phyloP scores from a whole-genome alignment of 1,284 basidiomycete species.

The Moesziomyces antarcticus region DNA sequence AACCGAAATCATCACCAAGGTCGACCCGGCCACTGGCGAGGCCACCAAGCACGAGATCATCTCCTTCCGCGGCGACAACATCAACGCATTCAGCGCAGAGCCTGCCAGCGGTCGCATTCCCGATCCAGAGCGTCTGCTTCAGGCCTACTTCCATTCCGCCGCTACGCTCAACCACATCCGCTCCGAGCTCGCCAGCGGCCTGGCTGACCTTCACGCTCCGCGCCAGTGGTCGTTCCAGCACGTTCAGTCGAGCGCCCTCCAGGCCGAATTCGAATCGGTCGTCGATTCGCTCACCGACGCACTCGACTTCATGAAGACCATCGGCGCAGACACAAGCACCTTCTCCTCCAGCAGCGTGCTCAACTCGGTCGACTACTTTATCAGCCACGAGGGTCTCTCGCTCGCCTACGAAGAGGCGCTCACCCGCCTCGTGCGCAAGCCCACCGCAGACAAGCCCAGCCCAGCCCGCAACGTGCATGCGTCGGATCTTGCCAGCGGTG shows the following conservation, averaged over 20 bases:
- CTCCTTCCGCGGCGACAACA: slow-evolving; percentile 94
- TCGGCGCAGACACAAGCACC: slow-evolving; percentile 73
- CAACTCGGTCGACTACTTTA: slow-evolving; percentile 93
- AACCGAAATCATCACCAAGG: slow-evolving; percentile 74
- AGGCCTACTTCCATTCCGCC: slow-evolving; percentile 93
- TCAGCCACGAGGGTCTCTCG: slow-evolving; percentile 93
- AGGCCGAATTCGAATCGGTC: slow-evolving; percentile 84
- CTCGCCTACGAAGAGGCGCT: slow-evolving; percentile 92
- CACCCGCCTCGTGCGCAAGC: slow-evolving; percentile 73
- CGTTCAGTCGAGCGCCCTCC: slow-evolving; percentile 82
- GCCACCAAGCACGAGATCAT: slow-evolving; percentile 68
- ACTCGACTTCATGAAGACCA: slow-evolving; percentile 90
- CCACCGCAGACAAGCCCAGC: slow-evolving; percentile 24
- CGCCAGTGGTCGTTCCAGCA: slow-evolving; percentile 91
- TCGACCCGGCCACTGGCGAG: slow-evolving; percentile 35
- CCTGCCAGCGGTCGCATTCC: slow-evolving; percentile 77
- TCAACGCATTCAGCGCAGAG: slow-evolving; percentile 80
- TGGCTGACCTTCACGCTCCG: slow-evolving; percentile 86
- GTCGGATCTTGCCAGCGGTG: slow-evolving; percentile 23
- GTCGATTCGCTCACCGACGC: slow-evolving; percentile 87
- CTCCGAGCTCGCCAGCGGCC: slow-evolving; percentile 85
- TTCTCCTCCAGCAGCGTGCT: slow-evolving; percentile 76
- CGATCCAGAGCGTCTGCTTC: slow-evolving; percentile 85
- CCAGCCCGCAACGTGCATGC: slow-evolving; percentile 32
- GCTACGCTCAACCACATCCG: slow-evolving; percentile 94